Evolutionary conservation across 805 yeast genomes (phyloP).

Genomic region (Saccharomycopsis selenospora): DNA sequence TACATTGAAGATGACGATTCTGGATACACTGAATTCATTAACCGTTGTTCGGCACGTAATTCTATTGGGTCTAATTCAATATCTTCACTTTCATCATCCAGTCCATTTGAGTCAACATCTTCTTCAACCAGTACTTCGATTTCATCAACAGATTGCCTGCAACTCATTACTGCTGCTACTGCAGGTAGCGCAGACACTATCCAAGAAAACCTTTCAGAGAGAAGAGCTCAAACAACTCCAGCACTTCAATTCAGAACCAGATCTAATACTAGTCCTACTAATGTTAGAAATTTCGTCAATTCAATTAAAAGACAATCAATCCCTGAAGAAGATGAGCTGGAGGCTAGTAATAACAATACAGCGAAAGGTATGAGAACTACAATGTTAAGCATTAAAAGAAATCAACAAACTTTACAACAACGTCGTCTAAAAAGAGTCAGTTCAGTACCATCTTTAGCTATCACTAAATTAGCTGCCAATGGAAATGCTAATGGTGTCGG

Average conservation of each 20-base stretch:
- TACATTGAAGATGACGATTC: neutral
- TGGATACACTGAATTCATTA: neutral
- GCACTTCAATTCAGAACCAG: neutral
- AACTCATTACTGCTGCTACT: neutral
- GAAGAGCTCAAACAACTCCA: neutral
- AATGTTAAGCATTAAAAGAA: neutral
- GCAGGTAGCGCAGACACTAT: neutral
- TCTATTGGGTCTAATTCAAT: neutral
- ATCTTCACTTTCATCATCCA: neutral
- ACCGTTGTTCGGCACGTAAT: neutral
- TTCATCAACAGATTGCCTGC: neutral
- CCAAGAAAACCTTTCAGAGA: too few species aligned
- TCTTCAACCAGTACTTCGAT: neutral
- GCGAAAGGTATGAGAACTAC: neutral
- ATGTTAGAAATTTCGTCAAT: neutral
- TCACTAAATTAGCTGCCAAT: too few species aligned
- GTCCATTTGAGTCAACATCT: too few species aligned
- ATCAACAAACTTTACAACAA: neutral
- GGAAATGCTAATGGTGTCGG: too few species aligned
- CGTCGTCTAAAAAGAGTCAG: neutral
- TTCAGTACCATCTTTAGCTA: conserved; percentile 1
- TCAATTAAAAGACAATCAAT: neutral
- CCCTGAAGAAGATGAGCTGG: neutral
- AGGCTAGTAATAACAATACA: neutral
- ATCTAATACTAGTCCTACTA: neutral